Conservation (phyloP, 2,329 filamentous ascomycete genomes). For the Cladobotryum protrusum region DNA sequence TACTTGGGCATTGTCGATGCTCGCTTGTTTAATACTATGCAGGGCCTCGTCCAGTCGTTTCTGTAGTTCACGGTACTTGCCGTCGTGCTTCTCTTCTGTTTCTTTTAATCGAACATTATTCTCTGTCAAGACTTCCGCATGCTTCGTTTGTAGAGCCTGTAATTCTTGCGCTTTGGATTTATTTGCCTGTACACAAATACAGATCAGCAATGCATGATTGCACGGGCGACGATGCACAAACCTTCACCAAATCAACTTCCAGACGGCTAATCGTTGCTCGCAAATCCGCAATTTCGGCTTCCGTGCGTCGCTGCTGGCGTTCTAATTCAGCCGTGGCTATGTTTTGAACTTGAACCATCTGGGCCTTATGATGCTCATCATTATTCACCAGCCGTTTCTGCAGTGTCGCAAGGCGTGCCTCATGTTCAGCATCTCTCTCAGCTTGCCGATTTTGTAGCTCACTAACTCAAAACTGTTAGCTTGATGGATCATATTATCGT, state of each 20-base stretch:
- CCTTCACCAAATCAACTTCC: conserved; percentile 57
- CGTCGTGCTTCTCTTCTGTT: conserved; percentile 18
- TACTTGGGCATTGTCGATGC: conserved; percentile 22
- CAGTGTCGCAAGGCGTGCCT: conserved; percentile 15
- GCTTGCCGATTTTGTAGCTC: conserved; percentile 28
- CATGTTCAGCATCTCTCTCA: conserved; percentile 17
- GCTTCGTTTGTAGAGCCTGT: conserved; percentile 42
- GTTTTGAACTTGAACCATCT: conserved; percentile 43
- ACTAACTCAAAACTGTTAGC: conserved; percentile 18
- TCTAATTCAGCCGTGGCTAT: conserved; percentile 43
- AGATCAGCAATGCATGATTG: background rate
- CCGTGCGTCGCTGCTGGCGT: conserved; percentile 41
- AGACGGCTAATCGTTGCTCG: conserved; percentile 56
- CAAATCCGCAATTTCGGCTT: conserved; percentile 59
- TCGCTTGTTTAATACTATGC: conserved; percentile 15
- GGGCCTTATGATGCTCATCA: conserved; percentile 25
- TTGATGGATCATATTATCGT: background rate
- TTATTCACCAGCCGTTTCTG: conserved; percentile 16
- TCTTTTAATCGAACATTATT: conserved; percentile 27
- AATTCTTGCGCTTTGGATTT: conserved; percentile 57
- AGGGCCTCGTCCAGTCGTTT: conserved; percentile 20
- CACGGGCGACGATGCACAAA: conserved; percentile 19
- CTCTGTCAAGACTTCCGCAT: conserved; percentile 29
- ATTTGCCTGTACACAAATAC: conserved; percentile 38
- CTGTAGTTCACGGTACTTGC: conserved; percentile 20